Conservation (phyloP, 768 basidiomycete species). For the Kwoniella newhampshirensis region DNA sequence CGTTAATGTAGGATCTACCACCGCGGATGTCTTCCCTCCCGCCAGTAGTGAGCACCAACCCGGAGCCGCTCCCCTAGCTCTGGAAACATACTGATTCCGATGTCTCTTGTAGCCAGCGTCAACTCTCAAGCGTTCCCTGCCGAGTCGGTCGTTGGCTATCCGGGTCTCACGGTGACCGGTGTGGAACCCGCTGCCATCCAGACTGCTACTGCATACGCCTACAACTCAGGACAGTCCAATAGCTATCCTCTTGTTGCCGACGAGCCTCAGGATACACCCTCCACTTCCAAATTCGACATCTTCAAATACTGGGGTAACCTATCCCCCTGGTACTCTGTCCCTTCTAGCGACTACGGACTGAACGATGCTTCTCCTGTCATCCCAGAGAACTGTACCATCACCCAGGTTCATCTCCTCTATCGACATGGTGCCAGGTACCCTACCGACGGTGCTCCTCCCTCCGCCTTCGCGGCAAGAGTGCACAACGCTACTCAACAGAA, state of each 20-base stretch:
- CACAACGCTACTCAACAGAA: slow-evolving; percentile 34
- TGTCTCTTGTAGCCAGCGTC: slow-evolving; percentile 19
- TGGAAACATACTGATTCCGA: neutral
- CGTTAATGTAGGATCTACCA: slow-evolving; percentile 34
- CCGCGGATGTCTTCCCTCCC: slow-evolving; percentile 40
- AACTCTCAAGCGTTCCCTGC: slow-evolving; percentile 42
- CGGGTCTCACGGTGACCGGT: slow-evolving; percentile 41
- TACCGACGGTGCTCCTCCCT: slow-evolving; percentile 41
- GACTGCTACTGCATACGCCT: slow-evolving; percentile 41
- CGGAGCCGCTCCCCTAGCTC: too few relatives aligned
- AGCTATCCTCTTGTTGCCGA: slow-evolving; percentile 41
- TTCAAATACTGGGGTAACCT: slow-evolving; percentile 52
- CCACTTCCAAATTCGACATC: slow-evolving; percentile 26
- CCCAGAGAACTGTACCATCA: slow-evolving; percentile 46
- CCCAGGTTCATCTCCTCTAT: slow-evolving; percentile 43
- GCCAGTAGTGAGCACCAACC: slow-evolving; percentile 37
- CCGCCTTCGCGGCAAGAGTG: slow-evolving; percentile 40
- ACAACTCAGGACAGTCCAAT: slow-evolving; percentile 11
- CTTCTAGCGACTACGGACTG: slow-evolving; percentile 46
- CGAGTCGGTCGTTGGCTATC: slow-evolving; percentile 42
- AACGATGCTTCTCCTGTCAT: slow-evolving; percentile 40
- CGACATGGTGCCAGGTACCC: slow-evolving; percentile 52
- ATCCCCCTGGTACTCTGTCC: slow-evolving; percentile 47
- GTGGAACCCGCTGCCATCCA: slow-evolving; percentile 47
- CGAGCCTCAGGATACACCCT: slow-evolving; percentile 11